phyloP scores from a whole-genome alignment of 2,329 filamentous ascomycete species.

The Calonectria pteridis region DNA sequence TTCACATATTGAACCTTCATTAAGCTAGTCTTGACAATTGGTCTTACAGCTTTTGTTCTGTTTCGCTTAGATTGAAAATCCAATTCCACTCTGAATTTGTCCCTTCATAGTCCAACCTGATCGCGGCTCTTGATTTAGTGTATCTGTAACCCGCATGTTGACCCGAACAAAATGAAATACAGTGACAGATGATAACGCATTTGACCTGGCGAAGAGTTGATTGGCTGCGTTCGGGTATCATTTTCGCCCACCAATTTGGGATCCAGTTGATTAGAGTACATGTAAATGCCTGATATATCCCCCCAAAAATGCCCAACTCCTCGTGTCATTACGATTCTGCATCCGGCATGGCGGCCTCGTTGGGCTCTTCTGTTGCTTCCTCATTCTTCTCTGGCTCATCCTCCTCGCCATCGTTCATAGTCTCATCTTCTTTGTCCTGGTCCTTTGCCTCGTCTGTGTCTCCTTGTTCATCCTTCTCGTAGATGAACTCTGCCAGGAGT shows the following conservation, averaged over 20 bases:
- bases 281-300: constrained; percentile 9
- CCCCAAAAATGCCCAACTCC: neutral
- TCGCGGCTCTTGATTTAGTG: neutral
- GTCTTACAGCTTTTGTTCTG: constrained; percentile 25
- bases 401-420: constrained; percentile 37
- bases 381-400: neutral
- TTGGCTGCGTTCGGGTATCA: constrained; percentile 32
- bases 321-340: constrained; percentile 8
- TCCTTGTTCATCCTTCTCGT: constrained; percentile 29
- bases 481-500: constrained; percentile 46
- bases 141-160: neutral
- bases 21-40: constrained; percentile 13
- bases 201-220: neutral
- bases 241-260: constrained; percentile 23
- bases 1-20: constrained; percentile 17
- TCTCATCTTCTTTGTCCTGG: constrained; percentile 32
- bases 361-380: constrained; percentile 15
- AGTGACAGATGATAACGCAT: neutral
- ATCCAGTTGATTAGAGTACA: constrained; percentile 23
- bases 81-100: constrained; percentile 33
- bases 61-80: constrained; percentile 34
- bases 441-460: constrained; percentile 7
- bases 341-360: constrained; percentile 37
- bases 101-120: neutral
- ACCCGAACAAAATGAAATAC: neutral